Evolutionary conservation across 2,329 filamentous ascomycete genomes (phyloP), one percentile per base, ranked within the genome.

Genomic region (Penicillium sp.): DNA sequence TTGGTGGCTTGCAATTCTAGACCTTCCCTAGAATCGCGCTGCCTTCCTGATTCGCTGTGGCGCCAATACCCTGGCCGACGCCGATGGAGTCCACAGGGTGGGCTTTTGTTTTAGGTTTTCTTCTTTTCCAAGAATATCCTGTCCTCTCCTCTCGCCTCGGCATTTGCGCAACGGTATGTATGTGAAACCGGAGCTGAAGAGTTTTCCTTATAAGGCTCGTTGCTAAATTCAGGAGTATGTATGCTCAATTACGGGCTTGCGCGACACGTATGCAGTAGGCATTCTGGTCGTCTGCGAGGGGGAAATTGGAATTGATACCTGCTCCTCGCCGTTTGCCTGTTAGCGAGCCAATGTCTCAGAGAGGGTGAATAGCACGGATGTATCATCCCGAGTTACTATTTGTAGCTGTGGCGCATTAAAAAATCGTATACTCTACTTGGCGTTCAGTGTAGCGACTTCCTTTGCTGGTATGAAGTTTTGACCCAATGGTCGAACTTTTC

Each of bases 1-100:
- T 24, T 12, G 39, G 24, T 42, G 39, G 39, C 39, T 42, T 42
- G 26, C 39, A 40, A 20, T 42, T 42, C 39, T 29, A 42, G 26
- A 21, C 39, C 15, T 20, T 18, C 15, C 26, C 39, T 29, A 15
- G 39, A 23, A 15, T 40, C 8, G 10, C 23, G 12, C 37, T 18
- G 37, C 13, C 4, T 7, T 40, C 21, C 7, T 40, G 21, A 40
- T 40, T 23, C 37, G 21, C 15, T 18, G 7, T 27, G 6, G 37
- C 37, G n/a, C 21, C n/a, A 26, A 40, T 26, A 17, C n/a, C 8
- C 20, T 37, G 32, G 32, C 32, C n/a, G 32, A 34, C 17, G 12
- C n/a, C n/a, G 4, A 13, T 37, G 34, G 34, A 26, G 23, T 13
- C 39, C 39, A 29, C 39, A 5, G 7, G 13, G 39, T 29, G 39